Evolutionary conservation across 371 early-diverging fungal genomes (phyloP).

Genomic region (Rhizopus delemar): DNA sequence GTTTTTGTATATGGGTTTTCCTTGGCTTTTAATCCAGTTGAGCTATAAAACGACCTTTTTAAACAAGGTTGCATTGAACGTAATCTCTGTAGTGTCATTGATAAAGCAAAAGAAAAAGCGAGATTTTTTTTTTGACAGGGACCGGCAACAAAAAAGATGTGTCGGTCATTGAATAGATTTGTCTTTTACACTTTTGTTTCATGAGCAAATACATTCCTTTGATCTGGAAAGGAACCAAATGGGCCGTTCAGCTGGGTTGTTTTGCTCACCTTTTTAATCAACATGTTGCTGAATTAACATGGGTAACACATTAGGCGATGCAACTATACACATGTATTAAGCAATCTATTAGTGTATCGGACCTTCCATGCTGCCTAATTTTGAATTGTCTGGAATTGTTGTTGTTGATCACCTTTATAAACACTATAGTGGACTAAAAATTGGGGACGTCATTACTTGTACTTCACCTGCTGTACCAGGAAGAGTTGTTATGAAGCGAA

Average conservation of each 20-base stretch:
- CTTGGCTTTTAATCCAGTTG: slow-evolving; percentile 14
- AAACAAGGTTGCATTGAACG: neutral
- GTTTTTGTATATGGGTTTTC: slow-evolving; percentile 62
- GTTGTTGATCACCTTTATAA: slow-evolving; percentile 66
- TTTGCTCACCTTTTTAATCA: slow-evolving; percentile 64
- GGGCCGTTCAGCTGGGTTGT: slow-evolving; percentile 57
- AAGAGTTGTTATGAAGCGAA: slow-evolving; percentile 72
- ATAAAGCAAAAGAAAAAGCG: slow-evolving; percentile 7
- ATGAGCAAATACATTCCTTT: slow-evolving; percentile 12
- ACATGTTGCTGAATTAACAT: slow-evolving; percentile 68
- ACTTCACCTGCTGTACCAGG: slow-evolving; percentile 68
- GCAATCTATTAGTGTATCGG: slow-evolving; percentile 65
- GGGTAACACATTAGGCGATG: slow-evolving; percentile 46
- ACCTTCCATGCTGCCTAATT: slow-evolving; percentile 85
- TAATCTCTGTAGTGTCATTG: slow-evolving; percentile 4
- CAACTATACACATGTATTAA: neutral
- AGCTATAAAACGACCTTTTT: neutral
- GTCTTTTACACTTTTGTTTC: neutral
- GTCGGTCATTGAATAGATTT: neutral
- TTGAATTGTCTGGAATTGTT: slow-evolving; percentile 70
- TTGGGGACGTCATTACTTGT: slow-evolving; percentile 79
- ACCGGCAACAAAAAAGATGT: neutral
- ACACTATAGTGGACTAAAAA: slow-evolving; percentile 48
- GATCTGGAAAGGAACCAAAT: slow-evolving; percentile 15
- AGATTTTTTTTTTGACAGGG: neutral